Percentiles rank a stretch among this genome's conserved stretches.
Evolutionary conservation across 225 moss, liverwort and hornwort genomes (phyloP).

Genomic region (Marchantia polymorpha): DNA sequence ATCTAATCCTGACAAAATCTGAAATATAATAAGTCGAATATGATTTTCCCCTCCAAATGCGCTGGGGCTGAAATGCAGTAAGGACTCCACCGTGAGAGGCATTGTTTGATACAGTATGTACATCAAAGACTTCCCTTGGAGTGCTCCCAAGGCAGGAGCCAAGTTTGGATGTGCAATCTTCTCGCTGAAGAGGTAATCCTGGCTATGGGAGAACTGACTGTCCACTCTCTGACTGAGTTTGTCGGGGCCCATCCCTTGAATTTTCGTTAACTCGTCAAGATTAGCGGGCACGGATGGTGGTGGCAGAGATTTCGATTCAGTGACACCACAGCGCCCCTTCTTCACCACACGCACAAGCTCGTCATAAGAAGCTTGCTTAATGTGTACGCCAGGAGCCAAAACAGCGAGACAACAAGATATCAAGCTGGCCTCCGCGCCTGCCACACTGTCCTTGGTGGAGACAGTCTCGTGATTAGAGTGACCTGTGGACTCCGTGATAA

Average conservation of each 20-base stretch:
- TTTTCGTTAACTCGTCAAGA: not conserved
- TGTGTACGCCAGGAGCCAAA: constrained; percentile 50
- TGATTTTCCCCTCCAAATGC: constrained; percentile 64
- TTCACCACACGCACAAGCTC: constrained; percentile 45
- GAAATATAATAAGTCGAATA: constrained; percentile 62
- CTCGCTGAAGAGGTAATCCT: not conserved
- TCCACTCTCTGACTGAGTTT: constrained; percentile 15
- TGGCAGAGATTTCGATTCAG: constrained; percentile 22
- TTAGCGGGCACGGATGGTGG: constrained; percentile 20
- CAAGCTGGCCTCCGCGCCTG: constrained; percentile 14
- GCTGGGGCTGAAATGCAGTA: constrained; percentile 71
- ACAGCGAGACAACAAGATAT: constrained; percentile 35
- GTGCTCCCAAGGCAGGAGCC: constrained; percentile 57
- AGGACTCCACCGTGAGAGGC: constrained; percentile 53
- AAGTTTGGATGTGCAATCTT: constrained; percentile 58
- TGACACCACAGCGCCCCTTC: constrained; percentile 30
- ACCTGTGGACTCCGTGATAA: not conserved
- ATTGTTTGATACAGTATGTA: constrained; percentile 58
- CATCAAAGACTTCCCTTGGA: constrained; percentile 53
- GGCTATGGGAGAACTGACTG: constrained; percentile 12
- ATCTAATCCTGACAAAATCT: constrained; percentile 67
- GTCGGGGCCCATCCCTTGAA: not conserved
- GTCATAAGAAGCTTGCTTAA: constrained; percentile 60
- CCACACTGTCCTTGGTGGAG: not conserved
- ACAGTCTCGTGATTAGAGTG: constrained; percentile 2